Conservation (phyloP, 2,329 filamentous ascomycete genomes). For the Tolypocladium ovalisporum region DNA sequence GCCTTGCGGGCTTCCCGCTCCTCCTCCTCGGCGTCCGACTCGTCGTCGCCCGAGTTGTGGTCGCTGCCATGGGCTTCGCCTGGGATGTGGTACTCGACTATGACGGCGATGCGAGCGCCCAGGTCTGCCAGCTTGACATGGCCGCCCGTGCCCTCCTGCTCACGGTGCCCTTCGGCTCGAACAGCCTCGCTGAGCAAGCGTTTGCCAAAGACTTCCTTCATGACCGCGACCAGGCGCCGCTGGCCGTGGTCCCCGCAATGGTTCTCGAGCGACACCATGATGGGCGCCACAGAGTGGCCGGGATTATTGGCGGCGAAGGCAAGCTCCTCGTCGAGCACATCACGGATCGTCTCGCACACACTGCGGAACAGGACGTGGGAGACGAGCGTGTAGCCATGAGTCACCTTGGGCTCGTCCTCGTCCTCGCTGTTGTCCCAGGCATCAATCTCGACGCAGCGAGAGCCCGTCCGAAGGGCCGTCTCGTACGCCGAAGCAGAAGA, state of each 20-base stretch:
- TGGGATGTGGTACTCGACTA: slow-evolving; percentile 55
- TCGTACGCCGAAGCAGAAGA: slow-evolving; percentile 54
- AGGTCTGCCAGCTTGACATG: slow-evolving; percentile 50
- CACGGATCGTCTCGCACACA: slow-evolving; percentile 55
- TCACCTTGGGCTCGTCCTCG: slow-evolving; percentile 55
- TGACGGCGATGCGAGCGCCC: slow-evolving; percentile 52
- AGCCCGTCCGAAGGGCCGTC: slow-evolving; percentile 49
- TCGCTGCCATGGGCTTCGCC: slow-evolving; percentile 33
- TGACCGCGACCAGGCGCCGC: slow-evolving; percentile 50
- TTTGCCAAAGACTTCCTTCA: slow-evolving; percentile 51
- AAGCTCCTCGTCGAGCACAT: slow-evolving; percentile 49
- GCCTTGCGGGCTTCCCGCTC: slow-evolving; percentile 33
- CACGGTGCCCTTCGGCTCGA: slow-evolving; percentile 41
- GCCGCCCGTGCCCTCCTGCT: slow-evolving; percentile 37
- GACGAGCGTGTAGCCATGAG: slow-evolving; percentile 58
- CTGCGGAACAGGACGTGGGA: slow-evolving; percentile 53
- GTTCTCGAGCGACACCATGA: slow-evolving; percentile 57
- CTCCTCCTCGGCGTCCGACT: slow-evolving; percentile 29
- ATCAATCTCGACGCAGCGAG: slow-evolving; percentile 63
- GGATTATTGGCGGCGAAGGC: slow-evolving; percentile 23
- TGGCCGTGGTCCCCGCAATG: slow-evolving; percentile 52
- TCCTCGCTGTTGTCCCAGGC: slow-evolving; percentile 57
- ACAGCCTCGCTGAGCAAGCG: slow-evolving; percentile 47
- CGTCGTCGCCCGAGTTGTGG: slow-evolving; percentile 23
- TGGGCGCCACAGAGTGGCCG: slow-evolving; percentile 38